Percentiles rank a stretch among this genome's conserved stretches.
These are phyloP conservation scores for Neospermospora avenae DNA, from an alignment of 2,329 filamentous ascomycete genomes.

Conservation along the genomic window DNA sequence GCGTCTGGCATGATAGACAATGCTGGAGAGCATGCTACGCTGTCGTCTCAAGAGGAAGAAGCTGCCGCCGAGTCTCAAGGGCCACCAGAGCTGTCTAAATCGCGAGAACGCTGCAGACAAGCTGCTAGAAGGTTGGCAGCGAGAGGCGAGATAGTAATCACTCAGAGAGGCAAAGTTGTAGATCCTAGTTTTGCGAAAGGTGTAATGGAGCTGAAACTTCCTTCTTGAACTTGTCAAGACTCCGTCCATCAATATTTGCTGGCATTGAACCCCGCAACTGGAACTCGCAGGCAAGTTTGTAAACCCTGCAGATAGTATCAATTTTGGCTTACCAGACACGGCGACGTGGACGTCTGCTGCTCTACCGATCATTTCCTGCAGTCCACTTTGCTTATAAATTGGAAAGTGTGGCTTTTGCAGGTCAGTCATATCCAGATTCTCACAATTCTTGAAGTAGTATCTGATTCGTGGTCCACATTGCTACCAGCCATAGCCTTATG, in stretches of 20 bases:
- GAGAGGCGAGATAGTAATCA: constrained; percentile 14
- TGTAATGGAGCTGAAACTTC: constrained; percentile 19
- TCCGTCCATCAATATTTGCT: not conserved
- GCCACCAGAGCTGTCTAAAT: not conserved
- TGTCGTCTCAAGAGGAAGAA: not conserved
- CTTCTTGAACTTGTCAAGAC: not conserved
- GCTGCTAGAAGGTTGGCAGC: constrained; percentile 11
- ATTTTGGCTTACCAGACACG: no score
- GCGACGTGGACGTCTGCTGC: no score
- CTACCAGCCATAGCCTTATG: no score
- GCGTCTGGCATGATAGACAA: not conserved
- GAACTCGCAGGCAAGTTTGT: no score
- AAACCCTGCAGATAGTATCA: no score
- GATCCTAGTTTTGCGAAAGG: constrained; percentile 20
- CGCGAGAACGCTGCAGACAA: constrained; percentile 19
- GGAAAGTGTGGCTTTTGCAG: no score
- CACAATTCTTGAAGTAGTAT: no score
- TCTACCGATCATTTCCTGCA: no score
- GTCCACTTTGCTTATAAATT: no score
- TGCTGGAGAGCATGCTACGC: not conserved
- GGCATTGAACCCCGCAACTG: no score
- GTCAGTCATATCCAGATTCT: no score
- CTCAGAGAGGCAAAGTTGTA: constrained; percentile 15
- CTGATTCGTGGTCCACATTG: no score
- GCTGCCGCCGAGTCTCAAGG: not conserved